These are phyloP conservation scores for Xylaria sp. DNA, from an alignment of 2,329 filamentous ascomycete genomes.

Conservation along the genomic window DNA sequence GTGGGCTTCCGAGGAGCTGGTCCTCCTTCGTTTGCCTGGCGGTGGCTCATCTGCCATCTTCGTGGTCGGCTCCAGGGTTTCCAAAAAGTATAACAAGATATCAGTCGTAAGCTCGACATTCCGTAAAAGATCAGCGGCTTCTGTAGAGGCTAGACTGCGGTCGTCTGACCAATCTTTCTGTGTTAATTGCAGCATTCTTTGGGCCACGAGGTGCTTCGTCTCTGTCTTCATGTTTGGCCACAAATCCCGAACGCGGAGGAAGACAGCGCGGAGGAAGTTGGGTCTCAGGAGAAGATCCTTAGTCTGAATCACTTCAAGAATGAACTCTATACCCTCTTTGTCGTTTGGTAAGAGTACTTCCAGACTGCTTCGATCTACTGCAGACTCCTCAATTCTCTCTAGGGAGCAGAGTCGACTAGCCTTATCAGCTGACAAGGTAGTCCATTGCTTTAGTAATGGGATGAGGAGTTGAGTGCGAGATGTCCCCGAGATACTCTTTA, in stretches of 20 bases:
- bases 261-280: conserved; percentile 71
- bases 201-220: conserved; percentile 67
- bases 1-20: conserved; percentile 76
- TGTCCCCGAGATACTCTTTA: conserved; percentile 75
- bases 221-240: conserved; percentile 78
- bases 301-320: conserved; percentile 61
- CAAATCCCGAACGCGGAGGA: conserved; percentile 74
- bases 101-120: conserved; percentile 77
- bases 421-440: conserved; percentile 62
- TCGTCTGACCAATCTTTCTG: conserved; percentile 56
- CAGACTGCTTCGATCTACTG: conserved; percentile 58
- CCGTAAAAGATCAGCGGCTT: conserved; percentile 77
- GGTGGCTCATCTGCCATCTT: conserved; percentile 77
- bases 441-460: conserved; percentile 78
- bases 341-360: conserved; percentile 66
- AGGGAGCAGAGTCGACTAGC: conserved; percentile 59
- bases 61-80: conserved; percentile 77
- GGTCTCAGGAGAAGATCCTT: conserved; percentile 55
- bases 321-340: conserved; percentile 59
- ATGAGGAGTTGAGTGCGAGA: conserved; percentile 79
- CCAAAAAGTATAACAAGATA: conserved; percentile 76
- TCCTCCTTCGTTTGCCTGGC: conserved; percentile 81
- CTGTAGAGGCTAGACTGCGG: conserved; percentile 58
- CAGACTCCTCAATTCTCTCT: conserved; percentile 56
- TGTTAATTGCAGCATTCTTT: conserved; percentile 70